Percentiles rank a stretch among this genome's conserved stretches.
Conservation (phyloP, 1,139 yeast genomes). For the Nadsonia commutata region DNA sequence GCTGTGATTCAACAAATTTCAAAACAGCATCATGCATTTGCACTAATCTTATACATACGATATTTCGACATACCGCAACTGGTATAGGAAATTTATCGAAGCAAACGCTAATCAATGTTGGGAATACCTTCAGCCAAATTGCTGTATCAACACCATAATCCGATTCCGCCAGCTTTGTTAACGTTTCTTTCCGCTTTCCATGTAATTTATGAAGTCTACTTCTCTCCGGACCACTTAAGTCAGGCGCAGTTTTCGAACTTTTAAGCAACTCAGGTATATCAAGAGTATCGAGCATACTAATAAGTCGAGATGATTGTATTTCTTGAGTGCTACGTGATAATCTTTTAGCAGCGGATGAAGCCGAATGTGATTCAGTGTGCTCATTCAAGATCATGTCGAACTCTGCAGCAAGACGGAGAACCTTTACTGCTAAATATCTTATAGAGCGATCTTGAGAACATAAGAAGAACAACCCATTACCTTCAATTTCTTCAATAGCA, state of each 20-base stretch:
- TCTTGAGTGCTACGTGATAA: slow-evolving; percentile 10
- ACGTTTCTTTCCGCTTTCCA: slow-evolving; percentile 38
- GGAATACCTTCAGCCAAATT: slow-evolving; percentile 82
- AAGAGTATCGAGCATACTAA: slow-evolving; percentile 57
- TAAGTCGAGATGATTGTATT: slow-evolving; percentile 62
- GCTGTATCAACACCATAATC: slow-evolving; percentile 94
- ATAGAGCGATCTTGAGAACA: slow-evolving; percentile 76
- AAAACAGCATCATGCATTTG: slow-evolving; percentile 75
- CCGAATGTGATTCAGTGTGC: slow-evolving; percentile 22
- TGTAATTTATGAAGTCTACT: slow-evolving; percentile 53
- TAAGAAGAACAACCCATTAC: slow-evolving; percentile 81
- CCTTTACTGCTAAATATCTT: slow-evolving; percentile 59
- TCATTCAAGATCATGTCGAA: slow-evolving; percentile 72
- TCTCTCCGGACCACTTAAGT: slow-evolving; percentile 69
- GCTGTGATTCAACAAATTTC: slow-evolving; percentile 35
- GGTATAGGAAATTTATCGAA: slow-evolving; percentile 84
- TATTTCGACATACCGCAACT: slow-evolving; percentile 85
- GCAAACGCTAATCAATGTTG: slow-evolving; percentile 54
- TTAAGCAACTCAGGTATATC: slow-evolving; percentile 53
- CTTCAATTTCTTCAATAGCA: slow-evolving; percentile 86
- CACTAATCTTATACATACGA: slow-evolving; percentile 76
- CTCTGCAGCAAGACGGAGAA: slow-evolving; percentile 60
- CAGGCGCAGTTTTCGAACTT: slow-evolving; percentile 34
- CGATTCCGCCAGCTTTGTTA: slow-evolving; percentile 69
- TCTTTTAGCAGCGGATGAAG: slow-evolving; percentile 3